Conservation (phyloP, 441 rosid species). For the Gossypium aridum region DNA sequence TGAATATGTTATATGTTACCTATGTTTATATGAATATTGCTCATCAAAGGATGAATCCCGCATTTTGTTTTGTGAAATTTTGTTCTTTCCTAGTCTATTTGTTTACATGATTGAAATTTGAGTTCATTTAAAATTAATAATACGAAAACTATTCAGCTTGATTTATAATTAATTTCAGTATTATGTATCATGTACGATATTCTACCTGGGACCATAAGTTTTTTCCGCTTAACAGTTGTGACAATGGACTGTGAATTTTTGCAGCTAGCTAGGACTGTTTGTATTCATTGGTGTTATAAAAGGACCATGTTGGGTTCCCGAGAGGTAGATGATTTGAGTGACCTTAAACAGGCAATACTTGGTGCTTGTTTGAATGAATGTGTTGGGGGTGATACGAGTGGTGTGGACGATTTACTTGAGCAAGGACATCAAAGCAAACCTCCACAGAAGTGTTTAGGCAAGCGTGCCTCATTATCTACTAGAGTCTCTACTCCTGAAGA, state of each 20-base stretch:
- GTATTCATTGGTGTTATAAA: constrained; percentile 1
- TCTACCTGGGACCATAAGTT: not conserved
- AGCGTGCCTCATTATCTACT: constrained; percentile 23
- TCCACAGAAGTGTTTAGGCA: constrained; percentile 15
- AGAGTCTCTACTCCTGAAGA: constrained; percentile 21
- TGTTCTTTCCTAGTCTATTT: not conserved
- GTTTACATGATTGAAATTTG: not conserved
- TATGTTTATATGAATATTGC: not conserved
- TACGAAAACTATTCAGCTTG: not conserved
- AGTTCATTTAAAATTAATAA: not conserved
- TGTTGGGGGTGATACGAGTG: constrained; percentile 28
- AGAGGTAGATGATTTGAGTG: constrained; percentile 35
- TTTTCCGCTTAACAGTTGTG: not conserved
- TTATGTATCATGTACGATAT: not conserved
- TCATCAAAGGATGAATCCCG: not conserved
- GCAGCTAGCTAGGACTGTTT: constrained; percentile 19
- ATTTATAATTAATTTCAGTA: not conserved
- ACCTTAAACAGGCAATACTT: constrained; percentile 17
- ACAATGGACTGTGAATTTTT: not conserved
- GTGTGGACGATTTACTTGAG: constrained; percentile 25
- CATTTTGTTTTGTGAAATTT: not conserved
- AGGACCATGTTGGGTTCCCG: constrained; percentile 30
- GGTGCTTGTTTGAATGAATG: constrained; percentile 23
- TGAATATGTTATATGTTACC: not conserved
- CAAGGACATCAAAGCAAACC: constrained; percentile 17